Evolutionary conservation across 75 land plant genomes (phyloP).

Genomic region (Picea sitchensis): DNA sequence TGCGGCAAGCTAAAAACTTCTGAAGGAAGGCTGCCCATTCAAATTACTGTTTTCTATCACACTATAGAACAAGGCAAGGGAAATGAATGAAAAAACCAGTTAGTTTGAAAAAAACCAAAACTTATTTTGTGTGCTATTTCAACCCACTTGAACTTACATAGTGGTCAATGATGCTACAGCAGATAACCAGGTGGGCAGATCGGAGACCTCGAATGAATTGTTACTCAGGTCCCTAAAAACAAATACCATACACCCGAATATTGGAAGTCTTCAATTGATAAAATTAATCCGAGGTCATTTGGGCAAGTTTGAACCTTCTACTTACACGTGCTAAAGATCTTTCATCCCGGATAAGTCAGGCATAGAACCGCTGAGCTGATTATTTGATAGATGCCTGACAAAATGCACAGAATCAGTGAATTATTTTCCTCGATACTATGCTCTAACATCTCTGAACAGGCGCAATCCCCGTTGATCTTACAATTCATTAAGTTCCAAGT

Average conservation of each 20-base stretch:
- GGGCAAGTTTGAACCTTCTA: not conserved
- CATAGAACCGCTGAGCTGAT: conserved; percentile 44
- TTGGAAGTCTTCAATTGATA: not conserved
- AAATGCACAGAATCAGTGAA: not conserved
- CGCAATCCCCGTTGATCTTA: conserved; percentile 9
- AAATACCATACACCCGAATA: not conserved
- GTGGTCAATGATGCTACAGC: conserved; percentile 16
- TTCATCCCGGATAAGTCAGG: conserved; percentile 58
- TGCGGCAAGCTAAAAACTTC: conserved; percentile 37
- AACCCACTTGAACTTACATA: conserved; percentile 36
- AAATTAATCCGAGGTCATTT: not conserved
- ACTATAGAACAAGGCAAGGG: conserved; percentile 14
- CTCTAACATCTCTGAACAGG: not conserved
- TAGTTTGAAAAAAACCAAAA: too few relatives aligned
- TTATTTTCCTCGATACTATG: not conserved
- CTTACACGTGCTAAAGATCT: conserved; percentile 61
- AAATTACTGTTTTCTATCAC: conserved; percentile 38
- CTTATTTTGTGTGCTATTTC: too few relatives aligned
- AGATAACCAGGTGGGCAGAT: too few relatives aligned
- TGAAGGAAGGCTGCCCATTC: conserved; percentile 33
- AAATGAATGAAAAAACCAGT: too few relatives aligned
- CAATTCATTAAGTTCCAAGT: conserved; percentile 62
- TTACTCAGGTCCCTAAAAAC: conserved; percentile 43
- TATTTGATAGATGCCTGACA: conserved; percentile 57
- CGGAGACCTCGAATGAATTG: conserved; percentile 17